Base-by-base conservation (phyloP, 1,139 yeast species). In the Suhomyces guaymorum region DNA sequence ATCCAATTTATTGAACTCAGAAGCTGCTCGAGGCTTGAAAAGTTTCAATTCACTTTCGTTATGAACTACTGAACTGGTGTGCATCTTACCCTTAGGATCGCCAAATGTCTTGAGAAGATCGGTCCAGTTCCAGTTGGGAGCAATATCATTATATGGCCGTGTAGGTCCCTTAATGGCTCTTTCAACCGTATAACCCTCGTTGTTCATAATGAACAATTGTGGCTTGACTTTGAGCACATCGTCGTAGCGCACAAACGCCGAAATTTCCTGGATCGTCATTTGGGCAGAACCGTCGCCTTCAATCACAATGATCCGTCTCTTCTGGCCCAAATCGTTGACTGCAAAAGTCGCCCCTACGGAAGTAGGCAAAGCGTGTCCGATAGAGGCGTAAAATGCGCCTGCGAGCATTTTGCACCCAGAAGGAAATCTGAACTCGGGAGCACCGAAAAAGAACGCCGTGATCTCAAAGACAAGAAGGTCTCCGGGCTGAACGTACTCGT, bases 281-380 rank as follows among this genome's bases (percentile, higher is more conserved):
- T 86, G 95, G 2, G 96, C 88, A 7, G 94, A 81, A 2, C 96
- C 96, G 54, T 89, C 96, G 32, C 96, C 96, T 64, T 84, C 89
- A 17, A 86, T 66, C 7, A 88, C 63, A 12, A 86, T 61, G 15
- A 86, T 72, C 45, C 95, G 73, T 29, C 82, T 76, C 5, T 62
- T 45, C 11, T 52, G 42, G 6, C 67, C 67, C 36, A 64, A 42
- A 52, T 87, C 94, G 37, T 72, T 68, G 49, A 75, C 66, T 1
- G 92, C 95, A 37, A 83, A 59, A 10, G 85, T 78, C 6, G 80
- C 84, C 22, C 96, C 96, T 30, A 88, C 70, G 1, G 92, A 74
- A 3, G 94, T 88, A 1, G 96, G 96, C 17, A 88, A 66, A 0
- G 95, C 89, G 61, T 76, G 84, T 4, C 97, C 97, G 49, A 88